phyloP scores from a whole-genome alignment of 202 grass and related monocot genomes.

The Zoysia matrella region DNA sequence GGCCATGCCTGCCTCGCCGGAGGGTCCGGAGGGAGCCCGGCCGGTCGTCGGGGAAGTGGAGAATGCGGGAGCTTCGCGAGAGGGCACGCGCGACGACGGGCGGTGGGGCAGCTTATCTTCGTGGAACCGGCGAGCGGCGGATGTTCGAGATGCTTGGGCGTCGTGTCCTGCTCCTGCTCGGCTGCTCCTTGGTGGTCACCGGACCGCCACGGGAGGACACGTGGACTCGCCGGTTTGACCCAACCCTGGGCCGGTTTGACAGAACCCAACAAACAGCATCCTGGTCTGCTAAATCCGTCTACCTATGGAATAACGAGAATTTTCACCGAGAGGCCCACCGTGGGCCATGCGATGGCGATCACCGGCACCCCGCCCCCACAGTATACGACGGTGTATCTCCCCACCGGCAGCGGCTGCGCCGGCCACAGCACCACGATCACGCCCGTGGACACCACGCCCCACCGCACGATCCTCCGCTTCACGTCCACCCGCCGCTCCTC shows the following conservation, averaged over 20 bases:
- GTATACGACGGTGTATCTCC: constrained; percentile 70
- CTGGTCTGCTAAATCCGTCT: no score
- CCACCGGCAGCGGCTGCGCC: constrained; percentile 74
- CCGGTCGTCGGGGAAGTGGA: not conserved
- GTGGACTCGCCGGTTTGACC: no score
- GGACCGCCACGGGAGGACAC: no score
- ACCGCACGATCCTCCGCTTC: constrained; percentile 89
- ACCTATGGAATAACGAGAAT: no score
- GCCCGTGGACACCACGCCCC: constrained; percentile 78
- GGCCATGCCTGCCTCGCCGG: constrained; percentile 36
- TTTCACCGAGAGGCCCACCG: no score
- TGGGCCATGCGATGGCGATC: constrained; percentile 75
- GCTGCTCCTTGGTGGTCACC: no score
- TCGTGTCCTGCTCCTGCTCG: no score
- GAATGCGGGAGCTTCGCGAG: not conserved
- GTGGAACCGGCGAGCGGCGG: no score
- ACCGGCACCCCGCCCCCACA: constrained; percentile 89
- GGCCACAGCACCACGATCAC: constrained; percentile 84
- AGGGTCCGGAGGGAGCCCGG: not conserved
- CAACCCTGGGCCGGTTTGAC: no score
- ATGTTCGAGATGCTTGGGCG: no score
- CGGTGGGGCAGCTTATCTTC: no score
- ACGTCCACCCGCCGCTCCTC: constrained; percentile 78
- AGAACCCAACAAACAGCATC: no score
- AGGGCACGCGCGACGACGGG: constrained; percentile 6